These are phyloP conservation scores for Tylopilus subfusipes DNA, from an alignment of 768 basidiomycete species.

Conservation along the genomic window DNA sequence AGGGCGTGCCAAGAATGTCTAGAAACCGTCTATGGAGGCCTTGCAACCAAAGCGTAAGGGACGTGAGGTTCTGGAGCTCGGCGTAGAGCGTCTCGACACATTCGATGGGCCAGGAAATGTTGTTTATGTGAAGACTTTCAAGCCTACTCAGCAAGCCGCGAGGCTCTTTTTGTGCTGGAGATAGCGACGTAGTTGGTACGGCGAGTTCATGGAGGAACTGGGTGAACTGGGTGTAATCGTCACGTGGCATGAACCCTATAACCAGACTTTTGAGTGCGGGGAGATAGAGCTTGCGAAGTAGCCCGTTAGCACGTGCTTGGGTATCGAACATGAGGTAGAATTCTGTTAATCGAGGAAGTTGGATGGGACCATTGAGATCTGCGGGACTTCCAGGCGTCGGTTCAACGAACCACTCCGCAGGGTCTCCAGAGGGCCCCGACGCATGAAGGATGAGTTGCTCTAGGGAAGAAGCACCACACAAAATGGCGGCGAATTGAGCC, in stretches of 20 bases:
- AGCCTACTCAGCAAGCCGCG: too few relatives aligned
- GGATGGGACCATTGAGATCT: background rate
- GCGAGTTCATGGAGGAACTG: background rate
- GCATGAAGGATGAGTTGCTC: too few relatives aligned
- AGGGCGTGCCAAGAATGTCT: conserved; percentile 6
- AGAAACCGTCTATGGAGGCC: conserved; percentile 31
- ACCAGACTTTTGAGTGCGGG: background rate
- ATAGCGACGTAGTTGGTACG: background rate
- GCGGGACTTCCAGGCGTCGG: too few relatives aligned
- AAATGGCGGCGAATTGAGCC: background rate
- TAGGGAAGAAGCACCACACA: background rate
- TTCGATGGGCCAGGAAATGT: conserved; percentile 40
- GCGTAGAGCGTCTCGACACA: conserved; percentile 39
- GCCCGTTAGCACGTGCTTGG: background rate
- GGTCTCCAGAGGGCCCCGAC: background rate
- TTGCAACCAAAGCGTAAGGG: conserved; percentile 39
- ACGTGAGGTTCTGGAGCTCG: conserved; percentile 44
- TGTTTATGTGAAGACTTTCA: conserved; percentile 1
- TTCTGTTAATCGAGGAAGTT: background rate
- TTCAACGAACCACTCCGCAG: background rate
- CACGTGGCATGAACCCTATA: background rate
- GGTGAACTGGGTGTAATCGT: background rate
- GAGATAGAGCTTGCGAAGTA: background rate
- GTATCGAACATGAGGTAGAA: background rate
- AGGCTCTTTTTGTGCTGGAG: too few relatives aligned